Conservation (phyloP, 305 asterid genomes). For the Fraxinus xanthoxyloides region DNA sequence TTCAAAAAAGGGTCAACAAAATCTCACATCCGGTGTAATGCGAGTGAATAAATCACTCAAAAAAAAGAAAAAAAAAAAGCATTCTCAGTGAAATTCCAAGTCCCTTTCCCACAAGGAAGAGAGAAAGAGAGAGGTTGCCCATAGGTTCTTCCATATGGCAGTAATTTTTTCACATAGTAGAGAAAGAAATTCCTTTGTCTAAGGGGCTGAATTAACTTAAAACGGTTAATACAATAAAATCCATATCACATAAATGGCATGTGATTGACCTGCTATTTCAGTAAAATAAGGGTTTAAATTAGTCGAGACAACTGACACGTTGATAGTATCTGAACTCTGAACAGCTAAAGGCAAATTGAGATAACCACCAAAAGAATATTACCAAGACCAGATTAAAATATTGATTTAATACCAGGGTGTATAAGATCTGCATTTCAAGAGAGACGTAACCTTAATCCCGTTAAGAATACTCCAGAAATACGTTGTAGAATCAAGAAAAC, state of each 20-base stretch:
- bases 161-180: background rate
- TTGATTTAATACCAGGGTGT: background rate
- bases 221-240: background rate
- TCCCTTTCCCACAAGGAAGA: background rate
- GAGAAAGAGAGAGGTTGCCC: background rate
- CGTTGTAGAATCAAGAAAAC: background rate
- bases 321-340: background rate
- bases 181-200: background rate
- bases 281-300: background rate
- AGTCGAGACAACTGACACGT: background rate
- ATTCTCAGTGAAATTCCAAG: slow-evolving; percentile 1
- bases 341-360: background rate
- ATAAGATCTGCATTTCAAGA: background rate
- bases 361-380: background rate
- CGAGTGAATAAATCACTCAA: background rate
- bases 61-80: background rate
- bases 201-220: background rate
- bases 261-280: background rate
- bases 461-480: background rate
- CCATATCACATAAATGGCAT: background rate
- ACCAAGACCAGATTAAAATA: background rate
- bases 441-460: background rate
- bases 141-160: background rate
- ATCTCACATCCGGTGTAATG: slow-evolving; percentile 2
- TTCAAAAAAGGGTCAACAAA: slow-evolving; percentile 3